A percentile compares a stretch with the other conserved stretches of the same genome.
These are phyloP conservation scores for Saturnispora sekii DNA, from an alignment of 805 yeast species.

Conservation along the genomic window DNA sequence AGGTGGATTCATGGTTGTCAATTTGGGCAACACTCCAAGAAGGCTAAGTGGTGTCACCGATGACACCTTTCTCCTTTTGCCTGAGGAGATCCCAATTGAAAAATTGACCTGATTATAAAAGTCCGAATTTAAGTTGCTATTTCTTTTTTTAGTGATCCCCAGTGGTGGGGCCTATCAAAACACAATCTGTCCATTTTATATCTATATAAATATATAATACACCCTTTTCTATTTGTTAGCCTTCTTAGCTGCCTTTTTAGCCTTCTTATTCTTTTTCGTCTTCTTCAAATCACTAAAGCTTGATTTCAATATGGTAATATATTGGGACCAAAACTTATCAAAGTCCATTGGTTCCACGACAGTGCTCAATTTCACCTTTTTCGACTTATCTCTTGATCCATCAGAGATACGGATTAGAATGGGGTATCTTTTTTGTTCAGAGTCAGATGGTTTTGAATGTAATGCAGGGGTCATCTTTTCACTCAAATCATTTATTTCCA, in stretches of 20 bases:
- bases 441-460: background rate
- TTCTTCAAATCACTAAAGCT: slow-evolving; percentile 71
- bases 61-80: background rate
- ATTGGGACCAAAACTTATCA: slow-evolving; percentile 69
- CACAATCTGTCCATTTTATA: background rate
- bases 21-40: background rate
- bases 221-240: slow-evolving; percentile 7
- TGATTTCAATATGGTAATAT: slow-evolving; percentile 55
- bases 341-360: slow-evolving; percentile 53
- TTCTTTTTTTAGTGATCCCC: background rate
- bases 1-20: background rate
- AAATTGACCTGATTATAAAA: background rate
- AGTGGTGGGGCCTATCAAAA: background rate
- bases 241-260: slow-evolving; percentile 32
- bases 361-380: slow-evolving; percentile 59
- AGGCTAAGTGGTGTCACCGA: background rate
- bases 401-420: slow-evolving; percentile 60
- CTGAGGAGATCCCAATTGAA: slow-evolving; percentile 3
- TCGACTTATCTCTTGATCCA: slow-evolving; percentile 41
- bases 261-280: slow-evolving; percentile 72
- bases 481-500: slow-evolving; percentile 14
- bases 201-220: background rate
- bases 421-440: slow-evolving; percentile 31
- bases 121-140: background rate
- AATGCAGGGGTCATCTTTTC: slow-evolving; percentile 12